These are phyloP conservation scores for Lentinula lateritia DNA, from an alignment of 768 basidiomycete genomes.

Conservation along the genomic window DNA sequence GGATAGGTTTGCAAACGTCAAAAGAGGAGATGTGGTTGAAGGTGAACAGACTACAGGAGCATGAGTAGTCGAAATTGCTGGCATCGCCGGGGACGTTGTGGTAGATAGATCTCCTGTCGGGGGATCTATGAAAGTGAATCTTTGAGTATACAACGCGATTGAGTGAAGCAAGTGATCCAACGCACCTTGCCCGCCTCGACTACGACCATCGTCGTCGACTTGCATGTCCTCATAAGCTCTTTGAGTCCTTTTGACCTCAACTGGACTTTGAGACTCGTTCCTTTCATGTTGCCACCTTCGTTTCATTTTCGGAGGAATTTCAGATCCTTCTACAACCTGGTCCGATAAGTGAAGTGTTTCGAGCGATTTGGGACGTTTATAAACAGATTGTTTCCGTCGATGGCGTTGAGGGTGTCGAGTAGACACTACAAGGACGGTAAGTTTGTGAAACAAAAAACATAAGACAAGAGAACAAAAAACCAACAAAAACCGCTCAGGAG, in stretches of 20 bases:
- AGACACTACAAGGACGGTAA: background rate
- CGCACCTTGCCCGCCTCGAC: background rate
- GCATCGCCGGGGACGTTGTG: background rate
- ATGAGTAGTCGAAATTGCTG: background rate
- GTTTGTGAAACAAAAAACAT: too few species aligned
- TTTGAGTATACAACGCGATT: background rate
- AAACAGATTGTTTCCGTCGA: background rate
- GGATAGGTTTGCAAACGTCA: background rate
- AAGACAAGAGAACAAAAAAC: too few species aligned
- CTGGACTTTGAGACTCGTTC: background rate
- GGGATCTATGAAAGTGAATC: background rate
- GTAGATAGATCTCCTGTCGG: background rate
- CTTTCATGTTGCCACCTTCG: background rate
- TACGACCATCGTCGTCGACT: background rate
- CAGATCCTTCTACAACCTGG: background rate
- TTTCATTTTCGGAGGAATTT: constrained; percentile 3
- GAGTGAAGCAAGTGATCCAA: background rate
- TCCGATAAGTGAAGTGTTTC: background rate
- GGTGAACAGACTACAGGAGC: background rate
- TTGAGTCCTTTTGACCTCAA: background rate
- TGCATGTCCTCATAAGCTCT: background rate
- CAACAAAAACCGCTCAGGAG: too few species aligned
- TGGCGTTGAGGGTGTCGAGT: background rate
- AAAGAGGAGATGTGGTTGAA: background rate
- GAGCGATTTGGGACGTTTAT: background rate